These are phyloP conservation scores for Endotrypanum monterogeii DNA, from an alignment of 208 protist species.

Conservation along the genomic window DNA sequence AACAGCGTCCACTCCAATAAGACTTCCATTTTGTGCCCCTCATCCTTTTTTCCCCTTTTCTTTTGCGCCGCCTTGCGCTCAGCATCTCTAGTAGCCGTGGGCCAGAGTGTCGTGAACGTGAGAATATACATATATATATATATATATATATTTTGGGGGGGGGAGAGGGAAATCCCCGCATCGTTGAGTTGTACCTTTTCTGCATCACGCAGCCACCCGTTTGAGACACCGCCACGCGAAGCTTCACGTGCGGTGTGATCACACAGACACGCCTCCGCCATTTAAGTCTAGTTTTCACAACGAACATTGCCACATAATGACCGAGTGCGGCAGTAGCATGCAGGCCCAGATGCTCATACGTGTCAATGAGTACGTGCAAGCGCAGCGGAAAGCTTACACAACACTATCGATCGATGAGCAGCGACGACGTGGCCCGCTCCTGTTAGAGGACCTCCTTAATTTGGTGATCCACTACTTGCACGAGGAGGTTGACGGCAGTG, in stretches of 20 bases:
- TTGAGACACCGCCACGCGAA: background rate
- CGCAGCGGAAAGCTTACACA: constrained; percentile 11
- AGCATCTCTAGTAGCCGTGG: background rate
- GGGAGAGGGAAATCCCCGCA: too few relatives aligned
- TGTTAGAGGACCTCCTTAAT: constrained; percentile 18
- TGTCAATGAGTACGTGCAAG: constrained; percentile 17
- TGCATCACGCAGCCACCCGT: background rate
- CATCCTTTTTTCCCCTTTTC: too few relatives aligned
- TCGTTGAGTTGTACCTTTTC: background rate
- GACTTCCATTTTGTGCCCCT: background rate
- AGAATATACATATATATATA: too few relatives aligned
- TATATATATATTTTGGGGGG: too few relatives aligned
- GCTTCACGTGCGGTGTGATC: background rate
- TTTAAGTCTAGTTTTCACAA: background rate
- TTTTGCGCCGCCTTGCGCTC: background rate
- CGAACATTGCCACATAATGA: background rate
- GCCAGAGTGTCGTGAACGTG: background rate
- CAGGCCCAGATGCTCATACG: constrained; percentile 10
- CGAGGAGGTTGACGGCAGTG: background rate
- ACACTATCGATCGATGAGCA: constrained; percentile 11
- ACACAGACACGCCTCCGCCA: background rate
- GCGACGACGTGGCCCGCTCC: constrained; percentile 22
- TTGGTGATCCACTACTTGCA: constrained; percentile 6
- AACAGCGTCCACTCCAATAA: background rate
- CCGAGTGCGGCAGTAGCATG: background rate